Evolutionary conservation across 2,329 filamentous ascomycete species (phyloP).

Genomic region (Aspergillus novofumigatus): DNA sequence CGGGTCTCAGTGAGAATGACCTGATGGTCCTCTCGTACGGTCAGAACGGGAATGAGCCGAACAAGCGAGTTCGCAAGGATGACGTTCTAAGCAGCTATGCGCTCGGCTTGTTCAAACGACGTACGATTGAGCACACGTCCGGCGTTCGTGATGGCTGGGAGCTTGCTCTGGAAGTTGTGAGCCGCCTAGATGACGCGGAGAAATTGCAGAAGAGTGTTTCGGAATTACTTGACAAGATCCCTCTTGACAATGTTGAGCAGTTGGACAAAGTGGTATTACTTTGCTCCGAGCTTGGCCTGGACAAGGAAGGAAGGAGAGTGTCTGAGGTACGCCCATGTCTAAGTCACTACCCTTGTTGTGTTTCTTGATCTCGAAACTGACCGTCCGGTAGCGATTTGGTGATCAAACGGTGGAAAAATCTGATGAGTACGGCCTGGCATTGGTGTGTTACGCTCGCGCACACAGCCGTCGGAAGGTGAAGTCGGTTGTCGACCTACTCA

Average conservation of each 20-base stretch:
- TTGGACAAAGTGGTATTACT: conserved; percentile 80
- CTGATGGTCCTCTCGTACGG: conserved; percentile 74
- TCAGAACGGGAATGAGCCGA: conserved; percentile 48
- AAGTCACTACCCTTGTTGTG: background rate
- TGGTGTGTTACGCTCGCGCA: conserved; percentile 87
- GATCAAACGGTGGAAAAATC: conserved; percentile 69
- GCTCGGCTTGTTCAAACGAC: conserved; percentile 50
- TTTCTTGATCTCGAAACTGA: conserved; percentile 12
- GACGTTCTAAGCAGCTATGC: conserved; percentile 75
- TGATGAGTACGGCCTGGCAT: conserved; percentile 75
- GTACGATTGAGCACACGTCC: conserved; percentile 29
- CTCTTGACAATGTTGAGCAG: conserved; percentile 63
- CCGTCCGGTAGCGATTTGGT: conserved; percentile 65
- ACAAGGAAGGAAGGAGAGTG: conserved; percentile 71
- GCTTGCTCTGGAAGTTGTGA: conserved; percentile 75
- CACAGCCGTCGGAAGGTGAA: conserved; percentile 75
- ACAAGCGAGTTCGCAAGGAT: conserved; percentile 65
- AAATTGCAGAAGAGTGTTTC: conserved; percentile 70
- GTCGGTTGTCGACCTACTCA: conserved; percentile 79
- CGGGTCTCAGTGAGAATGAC: conserved; percentile 71
- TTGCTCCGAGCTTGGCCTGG: conserved; percentile 73
- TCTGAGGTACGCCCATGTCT: conserved; percentile 62
- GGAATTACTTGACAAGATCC: conserved; percentile 68
- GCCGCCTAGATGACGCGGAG: conserved; percentile 69
- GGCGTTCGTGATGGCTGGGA: conserved; percentile 74